A percentile compares a stretch with the other conserved stretches of the same genome.
phyloP scores from a whole-genome alignment of 371 early-diverging fungal species.

The Choanephora cucurbitarum region DNA sequence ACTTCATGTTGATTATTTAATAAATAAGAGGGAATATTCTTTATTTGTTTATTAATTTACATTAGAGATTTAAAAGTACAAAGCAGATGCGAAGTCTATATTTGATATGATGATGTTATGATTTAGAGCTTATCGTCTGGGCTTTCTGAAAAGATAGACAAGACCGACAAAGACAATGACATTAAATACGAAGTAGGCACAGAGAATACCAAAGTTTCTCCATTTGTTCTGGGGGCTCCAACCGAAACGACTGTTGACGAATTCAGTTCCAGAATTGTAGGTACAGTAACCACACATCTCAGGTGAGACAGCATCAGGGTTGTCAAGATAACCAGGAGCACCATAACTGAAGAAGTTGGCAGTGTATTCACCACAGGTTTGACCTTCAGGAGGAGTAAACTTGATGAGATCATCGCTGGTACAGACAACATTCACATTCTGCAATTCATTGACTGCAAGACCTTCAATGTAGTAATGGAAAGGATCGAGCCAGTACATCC shows the following conservation, averaged over 20 bases:
- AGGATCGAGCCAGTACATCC: conserved; percentile 81
- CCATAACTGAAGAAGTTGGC: conserved; percentile 52
- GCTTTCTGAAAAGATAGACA: conserved; percentile 45
- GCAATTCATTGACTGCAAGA: conserved; percentile 69
- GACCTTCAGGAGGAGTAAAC: conserved; percentile 59
- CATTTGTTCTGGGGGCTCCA: conserved; percentile 71
- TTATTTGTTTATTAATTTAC: no score
- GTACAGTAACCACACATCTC: conserved; percentile 68
- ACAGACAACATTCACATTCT: conserved; percentile 56
- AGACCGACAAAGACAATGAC: conserved; percentile 45
- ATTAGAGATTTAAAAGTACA: no score
- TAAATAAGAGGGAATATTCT: no score
- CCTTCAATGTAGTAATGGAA: conserved; percentile 79
- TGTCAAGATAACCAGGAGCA: conserved; percentile 60
- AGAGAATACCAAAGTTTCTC: conserved; percentile 72
- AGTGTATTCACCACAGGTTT: conserved; percentile 67
- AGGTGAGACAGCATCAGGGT: conserved; percentile 46
- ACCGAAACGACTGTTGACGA: conserved; percentile 42
- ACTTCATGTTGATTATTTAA: no score
- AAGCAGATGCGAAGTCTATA: no score
- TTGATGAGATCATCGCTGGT: conserved; percentile 44
- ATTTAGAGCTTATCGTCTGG: conserved; percentile 41
- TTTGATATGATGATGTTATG: no score
- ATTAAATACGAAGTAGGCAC: conserved; percentile 60
- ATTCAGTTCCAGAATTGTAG: conserved; percentile 62